Evolutionary conservation across 2,329 filamentous ascomycete genomes (phyloP).

Genomic region (Cryphonectria radicalis): DNA sequence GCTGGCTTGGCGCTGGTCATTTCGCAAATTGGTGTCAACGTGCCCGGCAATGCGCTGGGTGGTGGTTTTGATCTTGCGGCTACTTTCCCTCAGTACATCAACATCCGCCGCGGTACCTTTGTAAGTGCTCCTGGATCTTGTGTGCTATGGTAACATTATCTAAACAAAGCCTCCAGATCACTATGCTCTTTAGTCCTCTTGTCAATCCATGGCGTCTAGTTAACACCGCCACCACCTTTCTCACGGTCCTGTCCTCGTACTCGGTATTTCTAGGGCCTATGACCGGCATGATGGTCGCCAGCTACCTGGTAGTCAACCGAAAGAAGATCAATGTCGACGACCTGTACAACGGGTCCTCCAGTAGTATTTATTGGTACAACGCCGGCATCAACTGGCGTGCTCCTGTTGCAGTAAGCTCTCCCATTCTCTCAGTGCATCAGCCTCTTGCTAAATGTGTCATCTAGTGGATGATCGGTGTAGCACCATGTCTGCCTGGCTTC

Average conservation of each 20-base stretch:
- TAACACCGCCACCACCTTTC: slow-evolving; percentile 49
- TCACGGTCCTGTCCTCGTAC: slow-evolving; percentile 50
- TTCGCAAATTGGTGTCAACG: slow-evolving; percentile 45
- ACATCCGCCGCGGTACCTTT: slow-evolving; percentile 39
- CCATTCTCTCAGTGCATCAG: not conserved
- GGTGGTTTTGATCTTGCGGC: slow-evolving; percentile 36
- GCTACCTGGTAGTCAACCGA: slow-evolving; percentile 27
- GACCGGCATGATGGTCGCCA: slow-evolving; percentile 27
- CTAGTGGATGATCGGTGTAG: slow-evolving; percentile 46
- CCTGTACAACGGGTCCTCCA: slow-evolving; percentile 38
- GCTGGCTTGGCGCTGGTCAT: slow-evolving; percentile 42
- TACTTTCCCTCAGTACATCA: slow-evolving; percentile 36
- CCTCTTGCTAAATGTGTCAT: not conserved
- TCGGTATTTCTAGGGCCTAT: slow-evolving; percentile 29
- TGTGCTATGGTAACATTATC: not conserved
- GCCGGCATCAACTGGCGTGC: slow-evolving; percentile 48
- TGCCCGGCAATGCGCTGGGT: slow-evolving; percentile 40
- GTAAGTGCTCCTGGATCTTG: not conserved
- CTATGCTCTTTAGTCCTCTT: slow-evolving; percentile 42
- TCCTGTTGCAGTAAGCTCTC: slow-evolving; percentile 41
- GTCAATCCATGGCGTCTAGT: slow-evolving; percentile 56
- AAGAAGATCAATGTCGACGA: slow-evolving; percentile 33
- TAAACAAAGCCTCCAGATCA: slow-evolving; percentile 34
- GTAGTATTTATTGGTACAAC: slow-evolving; percentile 46
- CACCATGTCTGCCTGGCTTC: slow-evolving; percentile 48